Evolutionary conservation across 2,329 filamentous ascomycete genomes (phyloP).

Genomic region (Pyrenophora teres): DNA sequence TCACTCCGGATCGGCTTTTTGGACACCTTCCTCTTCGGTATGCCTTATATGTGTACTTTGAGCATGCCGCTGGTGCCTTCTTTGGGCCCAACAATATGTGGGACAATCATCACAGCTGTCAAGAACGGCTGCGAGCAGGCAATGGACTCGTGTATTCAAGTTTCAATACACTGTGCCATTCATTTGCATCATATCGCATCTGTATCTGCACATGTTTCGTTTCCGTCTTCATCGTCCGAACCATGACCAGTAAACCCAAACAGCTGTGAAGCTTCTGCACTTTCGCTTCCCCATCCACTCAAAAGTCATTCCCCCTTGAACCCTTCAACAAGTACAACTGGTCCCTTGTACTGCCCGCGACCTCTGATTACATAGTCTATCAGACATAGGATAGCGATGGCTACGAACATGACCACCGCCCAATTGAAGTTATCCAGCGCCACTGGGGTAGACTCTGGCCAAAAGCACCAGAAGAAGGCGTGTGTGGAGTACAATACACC

Average conservation of each 20-base stretch:
- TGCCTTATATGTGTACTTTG: too few species aligned
- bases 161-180: too few species aligned
- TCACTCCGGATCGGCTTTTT: too few species aligned
- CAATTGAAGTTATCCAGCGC: slow-evolving; percentile 40
- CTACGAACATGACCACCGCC: slow-evolving; percentile 45
- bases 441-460: slow-evolving; percentile 42
- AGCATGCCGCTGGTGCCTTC: too few species aligned
- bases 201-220: too few species aligned
- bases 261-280: background rate
- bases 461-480: slow-evolving; percentile 51
- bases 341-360: slow-evolving; percentile 42
- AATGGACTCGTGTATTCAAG: too few species aligned
- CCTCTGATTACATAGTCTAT: slow-evolving; percentile 39
- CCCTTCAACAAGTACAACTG: slow-evolving; percentile 35
- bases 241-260: background rate
- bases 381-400: slow-evolving; percentile 30
- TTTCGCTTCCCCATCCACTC: background rate
- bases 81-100: too few species aligned
- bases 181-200: too few species aligned
- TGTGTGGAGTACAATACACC: slow-evolving; percentile 45
- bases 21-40: too few species aligned
- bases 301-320: slow-evolving; percentile 27
- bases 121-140: too few species aligned
- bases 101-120: too few species aligned
- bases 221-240: background rate